phyloP scores from a whole-genome alignment of 1,139 yeast species.

The Pneumocystis canis region DNA sequence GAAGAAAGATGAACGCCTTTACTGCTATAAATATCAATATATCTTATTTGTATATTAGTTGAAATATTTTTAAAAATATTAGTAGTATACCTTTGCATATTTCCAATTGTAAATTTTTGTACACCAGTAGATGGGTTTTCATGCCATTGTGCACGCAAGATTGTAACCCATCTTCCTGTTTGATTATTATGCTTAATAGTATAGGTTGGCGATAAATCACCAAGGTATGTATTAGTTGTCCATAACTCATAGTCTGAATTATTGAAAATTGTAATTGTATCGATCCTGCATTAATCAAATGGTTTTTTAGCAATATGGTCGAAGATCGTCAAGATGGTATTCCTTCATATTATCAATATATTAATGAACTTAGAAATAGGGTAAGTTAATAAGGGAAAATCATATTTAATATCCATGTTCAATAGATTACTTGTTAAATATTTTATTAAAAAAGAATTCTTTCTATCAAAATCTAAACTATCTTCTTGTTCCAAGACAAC shows the following conservation, averaged over 20 bases:
- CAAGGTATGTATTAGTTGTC: conserved; percentile 15
- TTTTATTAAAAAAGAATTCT: too few species aligned
- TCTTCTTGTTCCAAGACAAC: too few species aligned
- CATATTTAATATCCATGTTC: neutral
- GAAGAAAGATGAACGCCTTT: conserved; percentile 69
- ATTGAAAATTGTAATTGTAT: conserved; percentile 52
- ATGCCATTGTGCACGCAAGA: conserved; percentile 78
- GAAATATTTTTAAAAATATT: neutral
- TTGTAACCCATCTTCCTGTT: conserved; percentile 92
- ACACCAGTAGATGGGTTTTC: conserved; percentile 49
- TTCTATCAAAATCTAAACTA: too few species aligned
- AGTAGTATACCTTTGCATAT: conserved; percentile 57
- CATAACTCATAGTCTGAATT: conserved; percentile 27
- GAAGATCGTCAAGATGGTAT: conserved; percentile 72
- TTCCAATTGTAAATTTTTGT: conserved; percentile 78
- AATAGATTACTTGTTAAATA: neutral
- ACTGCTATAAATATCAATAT: conserved; percentile 60
- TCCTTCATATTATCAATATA: conserved; percentile 71
- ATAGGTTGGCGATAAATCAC: conserved; percentile 38
- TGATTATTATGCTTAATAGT: conserved; percentile 78
- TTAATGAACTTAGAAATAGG: conserved; percentile 24
- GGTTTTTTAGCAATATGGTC: conserved; percentile 81
- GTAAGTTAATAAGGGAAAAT: neutral
- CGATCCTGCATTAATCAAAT: conserved; percentile 82
- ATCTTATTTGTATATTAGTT: neutral